A percentile compares a stretch with the other conserved stretches of the same genome.
These are phyloP conservation scores for Cinnamomum micranthum DNA, from an alignment of 164 flowering plant genomes.

Conservation along the genomic window DNA sequence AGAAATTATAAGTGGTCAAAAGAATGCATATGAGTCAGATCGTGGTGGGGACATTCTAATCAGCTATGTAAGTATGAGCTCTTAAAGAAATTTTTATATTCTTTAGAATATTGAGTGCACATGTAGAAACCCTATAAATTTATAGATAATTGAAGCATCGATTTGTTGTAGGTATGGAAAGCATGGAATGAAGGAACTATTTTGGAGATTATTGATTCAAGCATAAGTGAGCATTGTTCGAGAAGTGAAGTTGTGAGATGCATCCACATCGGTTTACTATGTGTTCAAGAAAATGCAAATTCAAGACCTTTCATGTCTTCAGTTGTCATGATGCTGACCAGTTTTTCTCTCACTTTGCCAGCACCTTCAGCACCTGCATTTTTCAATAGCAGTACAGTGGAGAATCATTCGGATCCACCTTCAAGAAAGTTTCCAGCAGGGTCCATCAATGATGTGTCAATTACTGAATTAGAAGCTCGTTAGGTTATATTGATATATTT, in stretches of 20 bases:
- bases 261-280: slow-evolving; percentile 25
- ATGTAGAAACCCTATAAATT: no score
- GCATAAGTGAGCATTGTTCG: slow-evolving; percentile 4
- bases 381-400: slow-evolving; percentile 9
- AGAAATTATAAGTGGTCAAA: no score
- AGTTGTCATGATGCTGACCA: slow-evolving; percentile 16
- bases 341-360: slow-evolving; percentile 20
- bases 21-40: no score
- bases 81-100: no score
- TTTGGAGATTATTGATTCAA: slow-evolving; percentile 14
- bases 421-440: neutral
- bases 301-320: slow-evolving; percentile 22
- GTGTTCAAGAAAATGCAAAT: slow-evolving; percentile 20
- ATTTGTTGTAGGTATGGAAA: slow-evolving; percentile 20
- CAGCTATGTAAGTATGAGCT: no score
- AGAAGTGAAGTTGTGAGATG: slow-evolving; percentile 14
- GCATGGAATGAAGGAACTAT: slow-evolving; percentile 13
- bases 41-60: no score
- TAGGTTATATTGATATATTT: neutral
- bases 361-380: slow-evolving; percentile 25
- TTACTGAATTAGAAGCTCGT: slow-evolving; percentile 5
- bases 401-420: neutral
- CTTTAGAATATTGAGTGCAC: no score
- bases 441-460: slow-evolving; percentile 7
- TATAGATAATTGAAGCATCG: no score